These are phyloP conservation scores for Leccinum disarticulatum DNA, from an alignment of 768 basidiomycete species.

Conservation along the genomic window DNA sequence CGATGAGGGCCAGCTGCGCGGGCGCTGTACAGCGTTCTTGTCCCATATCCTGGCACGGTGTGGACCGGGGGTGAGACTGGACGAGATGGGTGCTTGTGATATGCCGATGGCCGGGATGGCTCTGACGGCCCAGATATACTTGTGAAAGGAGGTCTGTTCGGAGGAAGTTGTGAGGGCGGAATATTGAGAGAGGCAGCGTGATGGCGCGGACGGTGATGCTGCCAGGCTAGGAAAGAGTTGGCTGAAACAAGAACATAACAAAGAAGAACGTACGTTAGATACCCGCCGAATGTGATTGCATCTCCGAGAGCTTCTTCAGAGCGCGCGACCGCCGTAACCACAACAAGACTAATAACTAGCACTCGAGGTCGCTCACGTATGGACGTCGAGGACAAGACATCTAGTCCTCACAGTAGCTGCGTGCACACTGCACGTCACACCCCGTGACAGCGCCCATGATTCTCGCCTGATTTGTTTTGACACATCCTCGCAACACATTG, in stretches of 20 bases:
- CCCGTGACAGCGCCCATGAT: slow-evolving; percentile 21
- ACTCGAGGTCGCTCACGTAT: background rate
- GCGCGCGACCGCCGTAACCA: background rate
- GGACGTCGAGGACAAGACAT: background rate
- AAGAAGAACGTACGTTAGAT: background rate
- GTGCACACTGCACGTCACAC: slow-evolving; percentile 1
- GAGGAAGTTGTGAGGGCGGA: slow-evolving; percentile 9
- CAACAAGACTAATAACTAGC: background rate
- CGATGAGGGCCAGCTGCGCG: slow-evolving; percentile 3
- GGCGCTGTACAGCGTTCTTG: slow-evolving; percentile 7
- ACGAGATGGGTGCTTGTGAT: slow-evolving; percentile 18
- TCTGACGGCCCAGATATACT: slow-evolving; percentile 18
- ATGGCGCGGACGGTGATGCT: slow-evolving; percentile 4
- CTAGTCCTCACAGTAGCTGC: background rate
- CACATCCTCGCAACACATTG: background rate
- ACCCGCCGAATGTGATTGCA: slow-evolving; percentile 36
- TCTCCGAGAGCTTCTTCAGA: slow-evolving; percentile 3
- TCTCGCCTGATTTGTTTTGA: slow-evolving; percentile 15
- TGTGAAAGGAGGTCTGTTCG: slow-evolving; percentile 21
- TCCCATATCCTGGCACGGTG: slow-evolving; percentile 26
- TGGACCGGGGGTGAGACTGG: slow-evolving; percentile 26
- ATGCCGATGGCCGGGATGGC: background rate
- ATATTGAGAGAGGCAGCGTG: slow-evolving; percentile 23
- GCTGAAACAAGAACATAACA: background rate
- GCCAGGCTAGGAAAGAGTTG: slow-evolving; percentile 15